phyloP scores from a whole-genome alignment of 768 basidiomycete genomes.

The Termitomyces sp. region DNA sequence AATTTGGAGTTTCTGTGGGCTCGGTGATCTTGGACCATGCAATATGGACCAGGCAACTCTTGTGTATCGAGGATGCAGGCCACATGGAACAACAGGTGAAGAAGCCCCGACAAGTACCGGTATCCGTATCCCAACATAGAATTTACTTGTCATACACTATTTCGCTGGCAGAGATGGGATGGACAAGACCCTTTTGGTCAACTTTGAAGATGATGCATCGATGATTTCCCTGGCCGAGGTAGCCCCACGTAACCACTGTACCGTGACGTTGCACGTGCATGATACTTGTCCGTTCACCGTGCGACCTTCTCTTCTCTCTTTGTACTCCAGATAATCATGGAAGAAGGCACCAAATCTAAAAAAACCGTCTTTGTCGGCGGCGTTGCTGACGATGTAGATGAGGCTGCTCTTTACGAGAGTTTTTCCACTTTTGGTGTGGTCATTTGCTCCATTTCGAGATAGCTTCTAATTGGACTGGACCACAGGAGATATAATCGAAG shows the following conservation, averaged over 20 bases:
- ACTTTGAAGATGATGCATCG: conserved; percentile 5
- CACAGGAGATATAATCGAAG: conserved; percentile 87
- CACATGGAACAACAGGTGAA: conserved; percentile 4
- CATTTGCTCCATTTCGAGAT: neutral
- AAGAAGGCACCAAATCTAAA: conserved; percentile 80
- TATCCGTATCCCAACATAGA: neutral
- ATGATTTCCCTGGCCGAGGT: neutral
- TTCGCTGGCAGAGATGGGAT: conserved; percentile 16
- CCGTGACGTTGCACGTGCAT: conserved; percentile 22
- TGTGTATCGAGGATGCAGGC: conserved; percentile 2
- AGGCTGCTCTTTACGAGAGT: conserved; percentile 64
- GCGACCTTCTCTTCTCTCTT: conserved; percentile 31
- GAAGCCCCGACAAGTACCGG: neutral
- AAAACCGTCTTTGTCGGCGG: conserved; percentile 85
- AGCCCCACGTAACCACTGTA: neutral
- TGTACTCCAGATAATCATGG: conserved; percentile 40
- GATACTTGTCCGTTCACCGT: conserved; percentile 30
- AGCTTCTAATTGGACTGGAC: conserved; percentile 6
- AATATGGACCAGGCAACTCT: neutral
- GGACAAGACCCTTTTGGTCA: conserved; percentile 18
- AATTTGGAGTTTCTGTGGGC: neutral
- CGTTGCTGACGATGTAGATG: conserved; percentile 79
- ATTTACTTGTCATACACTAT: neutral
- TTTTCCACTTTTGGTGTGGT: conserved; percentile 85
- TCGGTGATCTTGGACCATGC: conserved; percentile 4